Conservation (phyloP, 345 rosid species). For the Sonneratia alba region DNA sequence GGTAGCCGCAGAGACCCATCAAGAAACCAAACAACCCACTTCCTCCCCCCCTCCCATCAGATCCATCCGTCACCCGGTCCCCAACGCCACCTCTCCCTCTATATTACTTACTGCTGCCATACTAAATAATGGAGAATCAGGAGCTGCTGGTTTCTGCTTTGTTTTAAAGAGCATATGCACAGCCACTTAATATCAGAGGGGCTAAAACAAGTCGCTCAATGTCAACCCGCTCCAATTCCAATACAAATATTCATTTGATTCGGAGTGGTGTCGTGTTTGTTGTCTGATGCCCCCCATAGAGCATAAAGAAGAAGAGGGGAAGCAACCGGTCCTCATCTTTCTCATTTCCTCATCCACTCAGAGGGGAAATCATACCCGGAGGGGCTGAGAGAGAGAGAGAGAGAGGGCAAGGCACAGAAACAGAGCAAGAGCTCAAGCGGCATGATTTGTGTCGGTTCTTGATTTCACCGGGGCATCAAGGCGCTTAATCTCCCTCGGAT, state of each 20-base stretch:
- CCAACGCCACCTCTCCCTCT: neutral
- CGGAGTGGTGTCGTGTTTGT: neutral
- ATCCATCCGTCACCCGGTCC: neutral
- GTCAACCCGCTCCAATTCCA: neutral
- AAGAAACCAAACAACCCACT: neutral
- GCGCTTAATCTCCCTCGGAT: neutral
- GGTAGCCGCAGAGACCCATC: slow-evolving; percentile 4
- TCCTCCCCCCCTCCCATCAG: neutral
- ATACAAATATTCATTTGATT: neutral
- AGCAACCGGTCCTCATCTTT: no score
- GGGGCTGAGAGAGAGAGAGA: no score
- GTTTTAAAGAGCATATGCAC: neutral
- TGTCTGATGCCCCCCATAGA: neutral
- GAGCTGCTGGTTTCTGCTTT: neutral
- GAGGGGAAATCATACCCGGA: neutral
- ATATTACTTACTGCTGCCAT: neutral
- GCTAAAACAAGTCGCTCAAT: neutral
- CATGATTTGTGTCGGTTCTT: neutral
- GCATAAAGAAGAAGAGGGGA: no score
- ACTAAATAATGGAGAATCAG: neutral
- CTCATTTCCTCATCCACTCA: neutral
- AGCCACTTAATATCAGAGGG: neutral
- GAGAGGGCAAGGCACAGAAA: no score
- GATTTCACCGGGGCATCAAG: neutral
- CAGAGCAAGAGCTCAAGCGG: neutral